These are phyloP conservation scores for Pseudocercospora macadamiae DNA, from an alignment of 2,329 filamentous ascomycete species.

Conservation along the genomic window DNA sequence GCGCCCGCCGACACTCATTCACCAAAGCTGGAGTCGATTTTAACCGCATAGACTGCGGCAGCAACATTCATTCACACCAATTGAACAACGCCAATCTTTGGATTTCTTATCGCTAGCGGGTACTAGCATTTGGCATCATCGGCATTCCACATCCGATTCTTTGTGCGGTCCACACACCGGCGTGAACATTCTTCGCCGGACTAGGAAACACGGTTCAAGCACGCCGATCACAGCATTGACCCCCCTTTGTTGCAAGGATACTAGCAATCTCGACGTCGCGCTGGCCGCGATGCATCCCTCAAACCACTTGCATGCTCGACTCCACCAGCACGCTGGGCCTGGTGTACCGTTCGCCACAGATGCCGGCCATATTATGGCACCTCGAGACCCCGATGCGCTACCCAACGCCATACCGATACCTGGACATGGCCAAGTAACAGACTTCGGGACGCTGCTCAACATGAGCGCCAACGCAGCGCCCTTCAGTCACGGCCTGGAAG, in stretches of 20 bases:
- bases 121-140: slow-evolving; percentile 8
- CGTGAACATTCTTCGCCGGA: slow-evolving; percentile 7
- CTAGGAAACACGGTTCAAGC: slow-evolving; percentile 3
- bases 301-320: slow-evolving; percentile 29
- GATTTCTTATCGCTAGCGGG: background rate
- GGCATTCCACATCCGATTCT: background rate
- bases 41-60: slow-evolving; percentile 8
- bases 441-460: slow-evolving; percentile 24
- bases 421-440: slow-evolving; percentile 12
- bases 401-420: slow-evolving; percentile 20
- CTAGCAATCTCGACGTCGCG: slow-evolving; percentile 18
- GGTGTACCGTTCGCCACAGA: slow-evolving; percentile 16
- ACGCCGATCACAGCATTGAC: slow-evolving; percentile 13
- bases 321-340: slow-evolving; percentile 12
- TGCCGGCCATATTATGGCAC: slow-evolving; percentile 24
- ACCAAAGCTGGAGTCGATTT: background rate
- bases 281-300: slow-evolving; percentile 27
- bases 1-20: slow-evolving; percentile 1
- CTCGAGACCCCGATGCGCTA: slow-evolving; percentile 22
- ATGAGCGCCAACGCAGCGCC: slow-evolving; percentile 25
- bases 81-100: background rate
- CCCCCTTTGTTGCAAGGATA: slow-evolving; percentile 14
- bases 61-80: slow-evolving; percentile 6
- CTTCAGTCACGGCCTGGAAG: slow-evolving; percentile 47
- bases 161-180: background rate